Conservation (phyloP, 1,139 yeast species). For the Yamadazyma conglobata region DNA sequence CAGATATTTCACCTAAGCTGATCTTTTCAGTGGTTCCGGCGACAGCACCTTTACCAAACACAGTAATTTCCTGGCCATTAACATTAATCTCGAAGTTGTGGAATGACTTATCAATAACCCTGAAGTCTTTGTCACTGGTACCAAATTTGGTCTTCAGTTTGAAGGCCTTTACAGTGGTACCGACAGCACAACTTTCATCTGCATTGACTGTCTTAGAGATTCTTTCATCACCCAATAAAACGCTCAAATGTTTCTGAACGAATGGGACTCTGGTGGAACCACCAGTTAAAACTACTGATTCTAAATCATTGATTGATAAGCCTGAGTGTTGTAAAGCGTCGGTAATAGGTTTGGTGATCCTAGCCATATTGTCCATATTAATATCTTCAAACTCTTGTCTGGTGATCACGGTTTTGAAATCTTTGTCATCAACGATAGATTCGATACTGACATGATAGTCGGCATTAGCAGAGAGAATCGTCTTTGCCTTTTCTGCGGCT, state of each 20-base stretch:
- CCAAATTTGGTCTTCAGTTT: slow-evolving; percentile 44
- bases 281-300: slow-evolving; percentile 79
- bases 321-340: slow-evolving; percentile 44
- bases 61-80: slow-evolving; percentile 27
- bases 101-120: slow-evolving; percentile 54
- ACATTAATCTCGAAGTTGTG: slow-evolving; percentile 38
- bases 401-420: slow-evolving; percentile 61
- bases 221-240: slow-evolving; percentile 56
- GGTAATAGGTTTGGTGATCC: slow-evolving; percentile 53
- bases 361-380: slow-evolving; percentile 39
- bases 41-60: slow-evolving; percentile 43
- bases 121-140: slow-evolving; percentile 54
- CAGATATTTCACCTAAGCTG: slow-evolving; percentile 29
- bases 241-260: slow-evolving; percentile 58
- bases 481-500: slow-evolving; percentile 84
- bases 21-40: slow-evolving; percentile 28
- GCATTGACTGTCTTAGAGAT: slow-evolving; percentile 91
- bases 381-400: slow-evolving; percentile 76
- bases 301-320: slow-evolving; percentile 36
- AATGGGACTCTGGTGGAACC: slow-evolving; percentile 92
- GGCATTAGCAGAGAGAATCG: slow-evolving; percentile 78
- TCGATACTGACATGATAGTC: slow-evolving; percentile 77
- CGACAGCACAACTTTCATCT: slow-evolving; percentile 91
- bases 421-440: slow-evolving; percentile 64
- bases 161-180: slow-evolving; percentile 82